Base-by-base conservation (phyloP, 1,139 yeast genomes). In the Tardiomyces digboiensis region DNA sequence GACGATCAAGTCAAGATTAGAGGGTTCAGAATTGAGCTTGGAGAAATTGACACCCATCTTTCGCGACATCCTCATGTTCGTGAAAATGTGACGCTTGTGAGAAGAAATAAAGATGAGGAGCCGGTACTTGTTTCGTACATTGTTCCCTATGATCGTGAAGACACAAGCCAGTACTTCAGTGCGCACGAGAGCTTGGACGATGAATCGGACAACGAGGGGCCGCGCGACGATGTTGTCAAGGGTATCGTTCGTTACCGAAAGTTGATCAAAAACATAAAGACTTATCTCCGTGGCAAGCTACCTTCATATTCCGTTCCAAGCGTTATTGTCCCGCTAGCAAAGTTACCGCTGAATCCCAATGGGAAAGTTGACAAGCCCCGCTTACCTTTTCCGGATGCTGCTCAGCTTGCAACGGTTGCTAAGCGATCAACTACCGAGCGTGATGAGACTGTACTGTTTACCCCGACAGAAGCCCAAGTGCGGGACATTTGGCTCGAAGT, bases 341-440 rank as follows among this genome's bases (percentile, higher is more conserved):
- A 80, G 59, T 69, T 93, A 60, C 98, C 98, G 18, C 72, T 93
- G 65, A 93, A 93, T 65, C 99, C 99, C 46, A 93, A 93, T 61
- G 99, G 99, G 58, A 93, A 93, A 66, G 88, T 93, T 44, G 99
- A 93, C 66, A 93, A 93, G 67, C 98, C 97, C 36, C 89, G 91
- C 58, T 72, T 91, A 52, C 97, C 97, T 43, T 87, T 85, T 76
- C 99, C 99, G 45, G 87, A 85, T 48, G 75, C 87, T 36, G 91
- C 84, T 23, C 97, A 89, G 65, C 70, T 91, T 51, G 76, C 78
- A 20, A 76, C 80, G 13, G 91, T 82, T 39, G 74, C 88, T 5
- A 44, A 50, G n/a, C 58, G 59, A 26, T 44, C 58, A 19, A 42
- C 44, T 7, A 51, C 52, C 13, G 49, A 49, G 6, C 48, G 51